Base-by-base conservation (phyloP, 148 eudicot genomes). In the Diospyros kaki region DNA sequence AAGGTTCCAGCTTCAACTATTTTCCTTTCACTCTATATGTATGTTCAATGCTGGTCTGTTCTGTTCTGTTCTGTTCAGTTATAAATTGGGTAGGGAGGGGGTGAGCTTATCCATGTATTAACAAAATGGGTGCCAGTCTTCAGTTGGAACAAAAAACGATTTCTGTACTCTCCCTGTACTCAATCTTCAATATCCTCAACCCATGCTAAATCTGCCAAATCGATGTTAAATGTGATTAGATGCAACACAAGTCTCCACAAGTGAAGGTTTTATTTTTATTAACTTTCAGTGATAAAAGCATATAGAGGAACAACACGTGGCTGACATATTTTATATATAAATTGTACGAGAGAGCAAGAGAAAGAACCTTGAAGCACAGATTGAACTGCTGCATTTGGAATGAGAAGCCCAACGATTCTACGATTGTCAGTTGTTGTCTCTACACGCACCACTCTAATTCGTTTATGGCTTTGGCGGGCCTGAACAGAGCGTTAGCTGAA, bases 301-400 rank as follows among this genome's bases (percentile, higher is more conserved):
- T 43, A 66, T 6, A 3, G 38, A 54, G 71, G 53, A 44, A 42
- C 28, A 75, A 66, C 17, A 52, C 18, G 9, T 58, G 14, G n/a
- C 43, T 8, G 38, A 51, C 11, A 68, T 18, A 56, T 51, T 12
- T 6, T 38, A 51, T 40, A 50, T 3, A 68, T 14, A 11, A 67
- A 54, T 56, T 42, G 75, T 45, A 28, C 4, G 7, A 55, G 69
- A 42, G 53, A 50, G 73, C 62, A 71, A 58, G 58, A 64, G 66
- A 18, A n/a, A 39, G 54, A 41, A 48, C 99, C 99, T 89, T 88
- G 88, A 85, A 95, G 97, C 53, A 93, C 97, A 65, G 84, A 75
- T 81, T 87, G 92, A 67, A 95, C 99, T 58, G 93, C 96, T 68
- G 93, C 87, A 91, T 89, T 95, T 64, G 99, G 99, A 71, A 95